Conservation (phyloP, 2,329 filamentous ascomycete genomes). For the Beauveria caledonica region DNA sequence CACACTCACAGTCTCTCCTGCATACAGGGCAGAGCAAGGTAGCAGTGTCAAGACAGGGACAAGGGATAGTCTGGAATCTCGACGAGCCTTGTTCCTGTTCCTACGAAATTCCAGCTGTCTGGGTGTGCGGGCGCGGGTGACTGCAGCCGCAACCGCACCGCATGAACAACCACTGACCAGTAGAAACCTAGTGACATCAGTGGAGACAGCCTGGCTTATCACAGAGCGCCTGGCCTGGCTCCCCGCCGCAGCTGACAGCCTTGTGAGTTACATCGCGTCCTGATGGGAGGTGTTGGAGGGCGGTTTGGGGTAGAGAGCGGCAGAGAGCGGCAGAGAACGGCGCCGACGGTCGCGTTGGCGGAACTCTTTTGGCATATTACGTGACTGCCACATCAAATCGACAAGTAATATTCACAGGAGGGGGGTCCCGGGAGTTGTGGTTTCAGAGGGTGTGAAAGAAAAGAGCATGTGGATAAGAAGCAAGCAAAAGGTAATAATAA, state of each 20-base stretch:
- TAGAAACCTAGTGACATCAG: neutral
- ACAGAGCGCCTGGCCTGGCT: neutral
- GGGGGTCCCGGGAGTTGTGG: neutral
- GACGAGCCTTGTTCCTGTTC: neutral
- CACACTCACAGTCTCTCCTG: neutral
- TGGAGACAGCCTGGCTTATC: neutral
- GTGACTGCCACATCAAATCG: neutral
- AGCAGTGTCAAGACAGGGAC: neutral
- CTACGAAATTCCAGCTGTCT: neutral
- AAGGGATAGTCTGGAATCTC: neutral
- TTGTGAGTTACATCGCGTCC: conserved; percentile 5
- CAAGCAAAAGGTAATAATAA: too few species aligned
- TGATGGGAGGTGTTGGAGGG: too few species aligned
- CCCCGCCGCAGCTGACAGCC: conserved; percentile 8
- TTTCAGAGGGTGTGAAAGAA: neutral
- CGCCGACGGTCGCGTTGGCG: neutral
- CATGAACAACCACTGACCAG: neutral
- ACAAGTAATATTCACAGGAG: conserved; percentile 1
- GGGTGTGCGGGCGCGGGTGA: neutral
- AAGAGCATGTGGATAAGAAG: neutral
- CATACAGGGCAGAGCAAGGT: neutral
- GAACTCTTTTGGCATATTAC: neutral
- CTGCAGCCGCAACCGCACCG: neutral
- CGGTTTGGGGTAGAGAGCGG: neutral
- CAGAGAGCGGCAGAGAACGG: neutral